Evolutionary conservation across 106 monocot species (phyloP).

Genomic region (Triglochin maritima): DNA sequence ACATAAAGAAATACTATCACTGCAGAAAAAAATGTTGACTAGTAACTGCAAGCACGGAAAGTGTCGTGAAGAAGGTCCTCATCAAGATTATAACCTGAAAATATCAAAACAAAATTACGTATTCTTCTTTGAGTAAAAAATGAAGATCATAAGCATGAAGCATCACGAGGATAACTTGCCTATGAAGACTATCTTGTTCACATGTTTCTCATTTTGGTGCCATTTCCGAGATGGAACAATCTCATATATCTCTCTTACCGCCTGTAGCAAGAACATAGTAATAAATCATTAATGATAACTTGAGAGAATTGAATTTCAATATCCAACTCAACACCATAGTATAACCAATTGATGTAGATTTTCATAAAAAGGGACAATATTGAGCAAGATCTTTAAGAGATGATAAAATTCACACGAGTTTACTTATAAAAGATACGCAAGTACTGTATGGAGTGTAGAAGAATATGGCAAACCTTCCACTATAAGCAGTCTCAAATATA

Average conservation of each 20-base stretch:
- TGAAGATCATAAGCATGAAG: not conserved
- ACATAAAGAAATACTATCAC: too few species aligned
- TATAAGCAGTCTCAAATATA: too few species aligned
- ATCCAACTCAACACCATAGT: too few species aligned
- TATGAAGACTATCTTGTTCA: conserved; percentile 20
- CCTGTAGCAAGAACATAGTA: not conserved
- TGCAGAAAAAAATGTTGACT: too few species aligned
- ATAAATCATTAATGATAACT: not conserved
- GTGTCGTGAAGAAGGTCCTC: conserved; percentile 2
- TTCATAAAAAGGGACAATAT: too few species aligned
- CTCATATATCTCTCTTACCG: conserved; percentile 17
- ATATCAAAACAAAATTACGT: not conserved
- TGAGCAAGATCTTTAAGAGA: too few species aligned
- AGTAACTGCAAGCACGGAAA: conserved; percentile 4
- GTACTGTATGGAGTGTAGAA: too few species aligned
- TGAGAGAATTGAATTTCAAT: too few species aligned
- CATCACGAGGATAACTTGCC: not conserved
- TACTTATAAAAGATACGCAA: too few species aligned
- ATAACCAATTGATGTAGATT: too few species aligned
- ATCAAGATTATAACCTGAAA: conserved; percentile 14
- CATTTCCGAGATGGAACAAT: conserved; percentile 17
- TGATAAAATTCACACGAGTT: too few species aligned
- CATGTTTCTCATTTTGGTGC: conserved; percentile 5
- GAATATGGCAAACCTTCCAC: too few species aligned
- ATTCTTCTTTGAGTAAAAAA: not conserved